Conservation (phyloP, 2,329 filamentous ascomycete genomes). For the Corynespora cassiicola region DNA sequence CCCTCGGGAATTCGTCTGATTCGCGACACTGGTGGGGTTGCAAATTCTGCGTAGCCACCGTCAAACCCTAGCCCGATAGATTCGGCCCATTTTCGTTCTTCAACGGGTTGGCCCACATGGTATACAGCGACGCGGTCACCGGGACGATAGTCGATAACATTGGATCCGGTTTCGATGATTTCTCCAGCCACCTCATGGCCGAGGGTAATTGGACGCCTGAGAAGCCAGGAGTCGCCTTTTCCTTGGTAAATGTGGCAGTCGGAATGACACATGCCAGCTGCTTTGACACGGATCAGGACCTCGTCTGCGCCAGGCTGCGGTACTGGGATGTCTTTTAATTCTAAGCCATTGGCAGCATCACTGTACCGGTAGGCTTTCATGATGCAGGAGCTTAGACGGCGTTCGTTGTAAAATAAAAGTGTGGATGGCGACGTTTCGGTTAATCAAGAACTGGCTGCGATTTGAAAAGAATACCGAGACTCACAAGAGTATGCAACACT, state of each 20-base stretch:
- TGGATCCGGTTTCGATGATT: slow-evolving; percentile 2
- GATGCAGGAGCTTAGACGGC: too few species aligned
- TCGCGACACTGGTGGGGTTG: not conserved
- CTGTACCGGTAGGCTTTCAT: slow-evolving; percentile 1
- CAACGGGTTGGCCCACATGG: not conserved
- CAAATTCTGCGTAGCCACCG: slow-evolving; percentile 1
- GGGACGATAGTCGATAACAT: too few species aligned
- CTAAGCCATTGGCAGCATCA: not conserved
- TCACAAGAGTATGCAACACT: too few species aligned
- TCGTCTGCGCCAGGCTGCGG: slow-evolving; percentile 1
- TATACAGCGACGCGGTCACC: not conserved
- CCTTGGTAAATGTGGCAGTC: slow-evolving; percentile 3
- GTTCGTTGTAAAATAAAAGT: too few species aligned
- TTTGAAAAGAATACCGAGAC: too few species aligned
- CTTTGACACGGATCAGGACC: slow-evolving; percentile 3
- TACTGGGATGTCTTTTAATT: slow-evolving; percentile 6
- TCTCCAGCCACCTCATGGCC: slow-evolving; percentile 11
- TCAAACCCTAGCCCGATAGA: not conserved
- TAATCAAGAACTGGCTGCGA: too few species aligned
- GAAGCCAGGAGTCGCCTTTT: not conserved
- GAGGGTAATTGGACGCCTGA: slow-evolving; percentile 2
- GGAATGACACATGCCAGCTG: slow-evolving; percentile 9
- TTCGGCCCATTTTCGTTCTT: not conserved
- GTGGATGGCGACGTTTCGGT: too few species aligned
- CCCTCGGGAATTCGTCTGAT: slow-evolving; percentile 7